Conservation (phyloP, 768 basidiomycete genomes). For the Rhodotorula graminis region DNA sequence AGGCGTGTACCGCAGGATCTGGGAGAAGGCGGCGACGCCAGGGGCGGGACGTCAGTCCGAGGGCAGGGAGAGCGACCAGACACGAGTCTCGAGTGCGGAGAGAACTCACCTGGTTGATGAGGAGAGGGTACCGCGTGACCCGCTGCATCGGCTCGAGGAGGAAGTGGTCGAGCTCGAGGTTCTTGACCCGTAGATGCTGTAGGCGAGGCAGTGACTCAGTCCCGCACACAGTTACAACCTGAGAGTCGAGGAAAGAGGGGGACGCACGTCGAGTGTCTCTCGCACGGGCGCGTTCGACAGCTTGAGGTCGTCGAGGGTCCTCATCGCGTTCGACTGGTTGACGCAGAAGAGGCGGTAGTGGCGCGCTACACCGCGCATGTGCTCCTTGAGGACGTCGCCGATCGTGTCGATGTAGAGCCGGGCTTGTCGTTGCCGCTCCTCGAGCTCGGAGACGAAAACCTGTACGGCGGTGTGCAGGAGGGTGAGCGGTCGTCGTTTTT, state of each 20-base stretch:
- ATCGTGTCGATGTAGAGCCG: slow-evolving; percentile 85
- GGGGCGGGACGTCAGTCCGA: not conserved
- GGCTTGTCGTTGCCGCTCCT: slow-evolving; percentile 84
- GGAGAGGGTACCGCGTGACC: slow-evolving; percentile 84
- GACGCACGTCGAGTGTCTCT: slow-evolving; percentile 22
- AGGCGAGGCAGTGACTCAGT: not conserved
- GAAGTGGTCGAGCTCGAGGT: slow-evolving; percentile 41
- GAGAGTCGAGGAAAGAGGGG: too few relatives aligned
- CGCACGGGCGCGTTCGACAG: slow-evolving; percentile 18
- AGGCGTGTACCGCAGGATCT: slow-evolving; percentile 77
- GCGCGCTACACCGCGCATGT: slow-evolving; percentile 66
- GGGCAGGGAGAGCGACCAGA: not conserved
- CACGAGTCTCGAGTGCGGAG: not conserved
- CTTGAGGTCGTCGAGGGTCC: slow-evolving; percentile 33
- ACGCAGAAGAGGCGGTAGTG: slow-evolving; percentile 90
- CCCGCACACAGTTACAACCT: too few relatives aligned
- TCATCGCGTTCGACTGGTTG: slow-evolving; percentile 58
- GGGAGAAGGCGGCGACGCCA: slow-evolving; percentile 7
- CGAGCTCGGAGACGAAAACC: slow-evolving; percentile 80
- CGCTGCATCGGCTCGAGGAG: slow-evolving; percentile 51
- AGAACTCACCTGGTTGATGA: slow-evolving; percentile 65
- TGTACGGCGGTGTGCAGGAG: not conserved
- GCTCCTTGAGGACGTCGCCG: slow-evolving; percentile 66
- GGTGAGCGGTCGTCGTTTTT: not conserved
- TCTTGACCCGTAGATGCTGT: slow-evolving; percentile 30